Conservation (phyloP, 768 basidiomycete genomes). For the Lepiota venenata region DNA sequence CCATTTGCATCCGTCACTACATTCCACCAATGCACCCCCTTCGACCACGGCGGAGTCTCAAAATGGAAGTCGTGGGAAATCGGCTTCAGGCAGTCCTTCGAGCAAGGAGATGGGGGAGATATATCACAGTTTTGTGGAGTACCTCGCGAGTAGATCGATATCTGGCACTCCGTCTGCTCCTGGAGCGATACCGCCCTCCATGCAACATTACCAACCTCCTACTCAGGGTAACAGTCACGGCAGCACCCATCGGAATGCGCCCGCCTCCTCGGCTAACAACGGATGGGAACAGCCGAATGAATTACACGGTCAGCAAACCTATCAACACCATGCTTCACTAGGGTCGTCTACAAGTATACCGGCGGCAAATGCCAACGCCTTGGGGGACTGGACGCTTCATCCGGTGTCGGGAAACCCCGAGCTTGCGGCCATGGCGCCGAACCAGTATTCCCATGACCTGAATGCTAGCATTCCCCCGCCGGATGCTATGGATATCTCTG, state of each 20-base stretch:
- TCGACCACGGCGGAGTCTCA: background rate
- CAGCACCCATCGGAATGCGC: background rate
- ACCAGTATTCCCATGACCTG: background rate
- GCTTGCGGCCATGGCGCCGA: background rate
- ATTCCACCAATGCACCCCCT: background rate
- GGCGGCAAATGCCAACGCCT: background rate
- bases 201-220: slow-evolving; percentile 8
- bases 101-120: slow-evolving; percentile 20
- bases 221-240: slow-evolving; percentile 5
- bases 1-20: background rate
- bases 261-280: slow-evolving; percentile 5
- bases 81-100: background rate
- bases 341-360: background rate
- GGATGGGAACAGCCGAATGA: slow-evolving; percentile 1
- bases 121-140: slow-evolving; percentile 21
- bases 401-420: slow-evolving; percentile 1
- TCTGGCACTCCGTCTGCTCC: slow-evolving; percentile 9
- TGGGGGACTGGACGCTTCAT: slow-evolving; percentile 8
- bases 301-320: background rate
- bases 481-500: background rate
- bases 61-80: background rate
- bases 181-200: slow-evolving; percentile 7
- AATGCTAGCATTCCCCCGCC: background rate
- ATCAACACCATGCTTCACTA: background rate
- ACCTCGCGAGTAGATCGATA: slow-evolving; percentile 18